A percentile compares a stretch with the other conserved stretches of the same genome.
These are phyloP conservation scores for Trichoderma afroharzianum DNA, from an alignment of 2,329 filamentous ascomycete genomes.

Conservation along the genomic window DNA sequence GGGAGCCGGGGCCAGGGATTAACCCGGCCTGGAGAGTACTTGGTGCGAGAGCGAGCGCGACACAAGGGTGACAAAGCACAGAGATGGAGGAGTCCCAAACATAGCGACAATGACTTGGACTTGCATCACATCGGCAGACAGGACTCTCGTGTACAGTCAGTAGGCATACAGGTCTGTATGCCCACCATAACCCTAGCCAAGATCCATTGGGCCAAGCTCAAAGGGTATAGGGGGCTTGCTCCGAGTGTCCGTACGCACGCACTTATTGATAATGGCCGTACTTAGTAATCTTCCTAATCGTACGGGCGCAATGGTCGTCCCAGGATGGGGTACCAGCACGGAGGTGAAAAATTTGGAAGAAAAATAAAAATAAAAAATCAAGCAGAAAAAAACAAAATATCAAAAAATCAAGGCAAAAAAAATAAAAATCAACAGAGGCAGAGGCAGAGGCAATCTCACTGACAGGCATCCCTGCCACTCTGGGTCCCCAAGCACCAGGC, in stretches of 20 bases:
- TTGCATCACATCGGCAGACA: constrained; percentile 9
- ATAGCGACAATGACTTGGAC: constrained; percentile 14
- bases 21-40: constrained; percentile 1
- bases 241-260: neutral
- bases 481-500: neutral
- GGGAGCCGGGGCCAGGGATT: constrained; percentile 4
- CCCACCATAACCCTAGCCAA: constrained; percentile 5
- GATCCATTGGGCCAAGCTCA: constrained; percentile 8
- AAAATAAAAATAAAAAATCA: neutral
- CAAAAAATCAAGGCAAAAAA: neutral
- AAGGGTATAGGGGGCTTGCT: constrained; percentile 1
- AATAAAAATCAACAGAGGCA: neutral
- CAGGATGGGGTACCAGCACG: neutral
- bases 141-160: neutral
- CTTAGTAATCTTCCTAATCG: neutral
- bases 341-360: neutral
- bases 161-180: neutral
- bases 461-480: constrained; percentile 6
- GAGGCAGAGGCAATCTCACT: neutral
- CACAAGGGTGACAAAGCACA: constrained; percentile 12
- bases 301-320: constrained; percentile 1
- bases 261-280: neutral
- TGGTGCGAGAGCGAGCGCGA: neutral
- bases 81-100: constrained; percentile 7
- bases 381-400: neutral